These are phyloP conservation scores for Cicer cuneatum DNA, from an alignment of 306 rosid genomes.

Conservation along the genomic window DNA sequence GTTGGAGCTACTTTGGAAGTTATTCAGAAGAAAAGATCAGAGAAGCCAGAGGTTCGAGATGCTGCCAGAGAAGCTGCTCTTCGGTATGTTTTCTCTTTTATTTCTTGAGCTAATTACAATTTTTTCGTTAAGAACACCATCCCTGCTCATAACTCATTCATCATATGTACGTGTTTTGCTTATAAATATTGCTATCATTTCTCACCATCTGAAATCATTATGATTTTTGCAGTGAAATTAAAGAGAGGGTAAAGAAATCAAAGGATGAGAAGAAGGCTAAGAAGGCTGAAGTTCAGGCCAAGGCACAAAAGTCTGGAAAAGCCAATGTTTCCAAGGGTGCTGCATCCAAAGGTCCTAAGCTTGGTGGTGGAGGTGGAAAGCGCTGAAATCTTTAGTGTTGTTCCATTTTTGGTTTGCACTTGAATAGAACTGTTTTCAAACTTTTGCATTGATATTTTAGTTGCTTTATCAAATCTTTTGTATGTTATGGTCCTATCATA, in stretches of 20 bases:
- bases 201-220: not conserved
- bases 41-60: constrained; percentile 43
- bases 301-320: constrained; percentile 69
- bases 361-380: constrained; percentile 90
- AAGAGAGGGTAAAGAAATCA: constrained; percentile 83
- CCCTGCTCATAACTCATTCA: not conserved
- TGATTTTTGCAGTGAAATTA: constrained; percentile 67
- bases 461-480: constrained; percentile 19
- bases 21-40: constrained; percentile 35
- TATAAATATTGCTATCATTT: not conserved
- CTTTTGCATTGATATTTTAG: constrained; percentile 44
- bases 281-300: constrained; percentile 73
- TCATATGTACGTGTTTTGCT: too few species aligned
- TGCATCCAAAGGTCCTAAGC: constrained; percentile 80
- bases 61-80: constrained; percentile 47
- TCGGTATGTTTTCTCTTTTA: constrained; percentile 25
- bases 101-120: not conserved
- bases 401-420: constrained; percentile 31
- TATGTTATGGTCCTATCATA: constrained; percentile 17
- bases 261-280: constrained; percentile 91
- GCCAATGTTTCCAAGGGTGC: constrained; percentile 62
- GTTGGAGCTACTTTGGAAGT: constrained; percentile 46
- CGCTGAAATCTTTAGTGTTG: constrained; percentile 56
- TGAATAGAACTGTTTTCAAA: constrained; percentile 39
- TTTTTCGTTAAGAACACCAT: not conserved